Evolutionary conservation across 2,329 filamentous ascomycete species (phyloP).

Genomic region (Aspergillus sp.): DNA sequence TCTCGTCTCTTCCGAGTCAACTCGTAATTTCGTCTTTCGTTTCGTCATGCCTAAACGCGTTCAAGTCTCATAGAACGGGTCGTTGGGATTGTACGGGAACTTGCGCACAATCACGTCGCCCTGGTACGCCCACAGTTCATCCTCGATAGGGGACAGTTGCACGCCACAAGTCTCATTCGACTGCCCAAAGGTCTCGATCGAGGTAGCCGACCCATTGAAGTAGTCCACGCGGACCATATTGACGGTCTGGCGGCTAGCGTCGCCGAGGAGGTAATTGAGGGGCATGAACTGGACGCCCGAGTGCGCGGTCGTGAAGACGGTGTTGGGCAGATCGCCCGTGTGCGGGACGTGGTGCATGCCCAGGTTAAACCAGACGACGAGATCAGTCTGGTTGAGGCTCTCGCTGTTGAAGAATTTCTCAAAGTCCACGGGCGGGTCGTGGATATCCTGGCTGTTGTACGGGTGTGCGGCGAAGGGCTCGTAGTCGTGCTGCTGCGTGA

Average conservation of each 20-base stretch:
- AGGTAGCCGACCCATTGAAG: slow-evolving; percentile 11
- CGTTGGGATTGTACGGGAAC: slow-evolving; percentile 20
- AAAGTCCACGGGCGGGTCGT: slow-evolving; percentile 20
- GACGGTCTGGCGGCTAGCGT: slow-evolving; percentile 16
- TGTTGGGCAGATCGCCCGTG: slow-evolving; percentile 59
- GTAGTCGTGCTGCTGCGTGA: slow-evolving; percentile 20
- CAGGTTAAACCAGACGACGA: slow-evolving; percentile 59
- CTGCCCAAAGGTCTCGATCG: slow-evolving; percentile 18
- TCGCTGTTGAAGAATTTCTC: slow-evolving; percentile 19
- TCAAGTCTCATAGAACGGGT: slow-evolving; percentile 16
- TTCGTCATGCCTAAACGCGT: background rate
- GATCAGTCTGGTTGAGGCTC: slow-evolving; percentile 21
- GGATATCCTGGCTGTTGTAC: slow-evolving; percentile 21
- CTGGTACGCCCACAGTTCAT: slow-evolving; percentile 19
- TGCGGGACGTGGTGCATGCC: slow-evolving; percentile 65
- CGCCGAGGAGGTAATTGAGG: slow-evolving; percentile 19
- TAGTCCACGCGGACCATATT: slow-evolving; percentile 20
- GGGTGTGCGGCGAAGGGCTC: slow-evolving; percentile 15
- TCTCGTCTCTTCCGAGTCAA: background rate
- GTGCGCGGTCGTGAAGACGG: slow-evolving; percentile 40
- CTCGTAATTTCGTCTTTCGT: background rate
- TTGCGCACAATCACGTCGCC: slow-evolving; percentile 18
- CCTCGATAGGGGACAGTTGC: slow-evolving; percentile 5
- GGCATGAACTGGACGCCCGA: slow-evolving; percentile 24
- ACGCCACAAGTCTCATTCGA: slow-evolving; percentile 12